Evolutionary conservation across 495 filamentous ascomycete species (phyloP), one percentile per base, ranked within the genome.

Genomic region (Pyrenopolyporus hunteri): DNA sequence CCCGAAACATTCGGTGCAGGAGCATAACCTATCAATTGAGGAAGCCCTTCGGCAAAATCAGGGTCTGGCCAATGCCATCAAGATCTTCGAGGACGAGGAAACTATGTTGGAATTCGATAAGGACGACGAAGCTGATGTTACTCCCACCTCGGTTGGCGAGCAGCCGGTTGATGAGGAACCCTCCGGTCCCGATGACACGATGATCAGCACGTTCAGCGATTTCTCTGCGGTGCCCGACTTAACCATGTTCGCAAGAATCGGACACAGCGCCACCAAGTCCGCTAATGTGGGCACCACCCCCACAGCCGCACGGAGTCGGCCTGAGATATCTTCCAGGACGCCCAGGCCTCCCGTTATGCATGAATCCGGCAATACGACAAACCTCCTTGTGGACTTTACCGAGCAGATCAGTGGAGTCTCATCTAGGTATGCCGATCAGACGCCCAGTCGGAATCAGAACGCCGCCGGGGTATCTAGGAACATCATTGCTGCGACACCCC

Each of bases 211-310:
- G 33, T 89, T 94, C 66, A 95, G 90, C 73, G 83, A 81, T 10
- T 97, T 96, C 73, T 96, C 92, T 2, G 89, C 90, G 0, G 83
- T 96, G 35, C 90, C 91, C 20, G 91, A 94, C 56, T 86, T 94
- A 85, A 94, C 91, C n/a, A 82, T 86, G 61, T 91, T 96, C 66
- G 88, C 90, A 6, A 83, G 85, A 29, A 73, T 92, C 57, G 82
- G 83, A 51, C 85, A 85, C 32, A 82, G 74, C 32, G 80, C 80
- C 44, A 75, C 73, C 16, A 82, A 78, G 46, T 72, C 71, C 56
- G 71, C 77, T 17, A 56, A 61, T n/a, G 37, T 64, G 11, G 59
- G 51, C 6, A 58, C 66, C 2, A 74, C 75, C 14, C 74, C 75
- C 19, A 47, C 43, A 61, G 60, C 19, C n/a, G 16, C 28, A 10